Evolutionary conservation across 495 filamentous ascomycete genomes (phyloP).

Genomic region (Annulohypoxylon moriforme): DNA sequence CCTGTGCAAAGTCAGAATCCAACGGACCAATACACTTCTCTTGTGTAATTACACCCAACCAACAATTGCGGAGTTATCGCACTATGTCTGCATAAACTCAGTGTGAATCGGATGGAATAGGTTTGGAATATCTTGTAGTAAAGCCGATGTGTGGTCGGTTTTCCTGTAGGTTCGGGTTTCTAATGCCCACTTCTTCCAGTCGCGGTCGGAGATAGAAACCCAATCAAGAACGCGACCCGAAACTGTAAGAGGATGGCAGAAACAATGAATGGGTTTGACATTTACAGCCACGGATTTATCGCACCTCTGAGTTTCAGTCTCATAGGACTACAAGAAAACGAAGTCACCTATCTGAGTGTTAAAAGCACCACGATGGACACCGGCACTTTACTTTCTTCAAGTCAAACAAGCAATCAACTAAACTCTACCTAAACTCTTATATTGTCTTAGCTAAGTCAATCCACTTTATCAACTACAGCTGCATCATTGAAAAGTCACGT

Average conservation of each 20-base stretch:
- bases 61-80: too few species aligned
- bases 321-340: not conserved
- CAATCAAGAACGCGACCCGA: not conserved
- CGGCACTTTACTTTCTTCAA: not conserved
- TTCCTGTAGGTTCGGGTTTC: not conserved
- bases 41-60: too few species aligned
- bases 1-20: too few species aligned
- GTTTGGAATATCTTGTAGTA: not conserved
- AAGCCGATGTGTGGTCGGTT: not conserved
- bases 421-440: conserved; percentile 19
- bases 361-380: conserved; percentile 4
- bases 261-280: not conserved
- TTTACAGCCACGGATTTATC: conserved; percentile 26
- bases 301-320: conserved; percentile 17
- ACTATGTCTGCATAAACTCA: too few species aligned
- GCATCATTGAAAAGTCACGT: not conserved
- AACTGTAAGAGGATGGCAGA: not conserved
- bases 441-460: not conserved
- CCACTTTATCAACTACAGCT: not conserved
- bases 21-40: too few species aligned
- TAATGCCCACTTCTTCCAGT: not conserved
- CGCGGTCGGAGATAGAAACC: conserved; percentile 2
- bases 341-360: too few species aligned
- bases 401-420: conserved; percentile 12
- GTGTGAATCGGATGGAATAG: not conserved